Evolutionary conservation across 352 stramenopile species (phyloP), one percentile per base, ranked within the genome.

Genomic region (Phytophthora melonis): DNA sequence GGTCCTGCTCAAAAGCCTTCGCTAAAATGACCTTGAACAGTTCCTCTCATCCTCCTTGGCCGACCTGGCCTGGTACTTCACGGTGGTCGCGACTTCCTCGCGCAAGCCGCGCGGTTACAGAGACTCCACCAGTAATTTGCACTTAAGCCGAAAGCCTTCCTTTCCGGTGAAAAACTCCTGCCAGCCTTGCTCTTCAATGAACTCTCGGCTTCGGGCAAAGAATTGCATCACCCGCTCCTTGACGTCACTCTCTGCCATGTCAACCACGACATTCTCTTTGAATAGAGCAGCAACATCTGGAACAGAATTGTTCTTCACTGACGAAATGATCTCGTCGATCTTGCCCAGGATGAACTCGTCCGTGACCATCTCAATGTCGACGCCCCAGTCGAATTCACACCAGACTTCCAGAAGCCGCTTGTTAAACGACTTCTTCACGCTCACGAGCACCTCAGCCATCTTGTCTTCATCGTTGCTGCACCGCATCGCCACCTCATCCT

Each of bases 271-370:
- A 18, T 63, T 66, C 23, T 63, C 55, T n/a, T 75, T 75, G 61
- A 70, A 75, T 27, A 75, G 36, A 50, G 55, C 49, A n/a, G 27
- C 56, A 30, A 75, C 58, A 59, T 75, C 61, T 32, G n/a, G n/a
- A n/a, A n/a, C n/a, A n/a, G n/a, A n/a, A n/a, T n/a, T n/a, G 61
- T 68, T 69, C 11, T 74, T 74, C 1, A 75, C 63, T 3, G 68
- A 67, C n/a, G 56, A 61, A 23, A 71, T 71, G 14, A 70, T 71
- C 16, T 63, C 56, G 49, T 74, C 67, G 8, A 74, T 39, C 67
- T 74, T 68, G 19, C 30, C 11, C 3, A 69, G 43, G 3, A 74
- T 55, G 23, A 74, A 63, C 8, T 74, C 59, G 18, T 66, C 67
- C 8, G 18, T 73, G 58, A 68, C 58, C 7, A 30, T 47, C 14